These are phyloP conservation scores for Alternaria tenuissima DNA, from an alignment of 2,329 filamentous ascomycete genomes.

Conservation along the genomic window DNA sequence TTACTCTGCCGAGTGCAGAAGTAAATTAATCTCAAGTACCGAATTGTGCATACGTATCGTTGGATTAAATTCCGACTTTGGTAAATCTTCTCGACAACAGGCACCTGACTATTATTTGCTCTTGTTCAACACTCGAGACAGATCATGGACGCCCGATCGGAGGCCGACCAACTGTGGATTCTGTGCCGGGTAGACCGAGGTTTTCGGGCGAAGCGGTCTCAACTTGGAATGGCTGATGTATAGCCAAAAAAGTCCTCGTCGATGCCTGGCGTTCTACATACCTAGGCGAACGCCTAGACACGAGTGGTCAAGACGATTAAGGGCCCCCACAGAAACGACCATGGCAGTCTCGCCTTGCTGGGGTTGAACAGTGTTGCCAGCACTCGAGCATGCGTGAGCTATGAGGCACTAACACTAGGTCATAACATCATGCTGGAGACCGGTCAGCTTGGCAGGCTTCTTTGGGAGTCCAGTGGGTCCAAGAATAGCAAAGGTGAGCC, in stretches of 20 bases:
- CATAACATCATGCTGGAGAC: slow-evolving; percentile 18
- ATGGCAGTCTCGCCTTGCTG: not conserved
- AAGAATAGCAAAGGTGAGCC: slow-evolving; percentile 12
- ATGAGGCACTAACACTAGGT: not conserved
- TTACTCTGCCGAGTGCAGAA: not conserved
- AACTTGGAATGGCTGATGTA: not conserved
- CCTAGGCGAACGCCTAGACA: not conserved
- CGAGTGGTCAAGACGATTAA: slow-evolving; percentile 1
- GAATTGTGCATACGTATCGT: not conserved
- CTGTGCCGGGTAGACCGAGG: not conserved
- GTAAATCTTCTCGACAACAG: not conserved
- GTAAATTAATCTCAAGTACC: not conserved
- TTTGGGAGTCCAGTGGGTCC: slow-evolving; percentile 1
- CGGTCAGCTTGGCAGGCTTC: slow-evolving; percentile 9
- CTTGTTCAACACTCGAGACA: not conserved
- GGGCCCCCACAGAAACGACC: not conserved
- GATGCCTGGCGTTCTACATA: not conserved
- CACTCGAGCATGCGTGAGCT: not conserved
- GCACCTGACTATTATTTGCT: not conserved
- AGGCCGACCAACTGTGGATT: not conserved
- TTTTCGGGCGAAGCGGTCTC: not conserved
- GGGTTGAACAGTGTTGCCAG: slow-evolving; percentile 1
- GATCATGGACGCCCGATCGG: not conserved
- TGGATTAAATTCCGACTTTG: not conserved
- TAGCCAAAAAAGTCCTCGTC: not conserved